A percentile compares a stretch with the other conserved stretches of the same genome.
Evolutionary conservation across 495 filamentous ascomycete species (phyloP).

Genomic region (Podospora tetraspora): DNA sequence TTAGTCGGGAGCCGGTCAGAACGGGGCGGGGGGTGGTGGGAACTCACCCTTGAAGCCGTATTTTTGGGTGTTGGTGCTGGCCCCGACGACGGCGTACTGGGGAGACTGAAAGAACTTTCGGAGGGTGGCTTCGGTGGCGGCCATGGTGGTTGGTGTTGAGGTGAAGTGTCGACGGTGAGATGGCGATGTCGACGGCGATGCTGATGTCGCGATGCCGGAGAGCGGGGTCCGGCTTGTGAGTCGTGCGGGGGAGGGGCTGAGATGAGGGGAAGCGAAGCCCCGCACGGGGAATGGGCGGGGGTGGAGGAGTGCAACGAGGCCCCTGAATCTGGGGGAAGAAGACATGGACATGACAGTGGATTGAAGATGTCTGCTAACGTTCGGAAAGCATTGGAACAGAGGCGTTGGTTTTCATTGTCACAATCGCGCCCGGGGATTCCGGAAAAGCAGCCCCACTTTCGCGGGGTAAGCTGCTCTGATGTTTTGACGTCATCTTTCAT

Average conservation of each 20-base stretch:
- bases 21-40: neutral
- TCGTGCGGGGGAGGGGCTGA: neutral
- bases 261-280: neutral
- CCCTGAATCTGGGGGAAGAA: neutral
- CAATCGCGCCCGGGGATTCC: neutral
- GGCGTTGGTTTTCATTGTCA: neutral
- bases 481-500: neutral
- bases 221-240: neutral
- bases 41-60: constrained; percentile 80
- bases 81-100: constrained; percentile 85
- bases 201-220: neutral
- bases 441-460: neutral
- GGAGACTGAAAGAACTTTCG: constrained; percentile 79
- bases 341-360: neutral
- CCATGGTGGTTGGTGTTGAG: constrained; percentile 21
- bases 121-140: constrained; percentile 56
- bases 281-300: neutral
- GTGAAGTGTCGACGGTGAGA: neutral
- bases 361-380: neutral
- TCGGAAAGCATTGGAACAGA: neutral
- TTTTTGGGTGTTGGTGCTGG: constrained; percentile 74
- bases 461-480: neutral
- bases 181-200: neutral
- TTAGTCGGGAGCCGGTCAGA: neutral
- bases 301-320: neutral